phyloP scores from a whole-genome alignment of 2,329 filamentous ascomycete species.

The Scedosporium aurantiacum region DNA sequence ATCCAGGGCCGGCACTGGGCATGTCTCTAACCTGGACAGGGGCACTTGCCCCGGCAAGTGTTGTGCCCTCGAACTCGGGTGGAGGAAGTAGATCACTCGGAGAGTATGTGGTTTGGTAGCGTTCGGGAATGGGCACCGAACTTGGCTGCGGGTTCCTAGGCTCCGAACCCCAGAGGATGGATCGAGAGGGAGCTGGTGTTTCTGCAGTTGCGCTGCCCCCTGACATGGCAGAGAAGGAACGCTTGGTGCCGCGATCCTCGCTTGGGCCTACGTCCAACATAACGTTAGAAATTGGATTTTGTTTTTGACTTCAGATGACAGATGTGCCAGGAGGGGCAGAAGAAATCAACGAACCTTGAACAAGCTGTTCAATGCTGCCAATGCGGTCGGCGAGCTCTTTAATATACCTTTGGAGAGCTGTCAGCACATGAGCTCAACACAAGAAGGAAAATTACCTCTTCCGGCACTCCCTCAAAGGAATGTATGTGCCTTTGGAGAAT shows the following conservation, averaged over 20 bases:
- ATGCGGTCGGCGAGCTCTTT: constrained; percentile 83
- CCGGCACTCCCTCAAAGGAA: no score
- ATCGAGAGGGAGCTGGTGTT: constrained; percentile 29
- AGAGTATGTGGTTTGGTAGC: constrained; percentile 21
- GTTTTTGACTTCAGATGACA: not conserved
- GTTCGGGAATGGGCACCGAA: constrained; percentile 18
- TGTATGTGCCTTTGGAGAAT: no score
- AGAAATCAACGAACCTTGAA: constrained; percentile 14
- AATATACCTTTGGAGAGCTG: constrained; percentile 54
- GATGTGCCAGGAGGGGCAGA: not conserved
- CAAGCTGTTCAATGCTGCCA: constrained; percentile 69
- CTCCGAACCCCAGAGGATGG: constrained; percentile 36
- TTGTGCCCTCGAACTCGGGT: constrained; percentile 13
- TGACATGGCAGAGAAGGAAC: constrained; percentile 25
- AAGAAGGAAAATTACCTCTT: constrained; percentile 5
- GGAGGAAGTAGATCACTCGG: constrained; percentile 35
- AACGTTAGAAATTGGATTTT: constrained; percentile 1
- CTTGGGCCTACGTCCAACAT: constrained; percentile 7
- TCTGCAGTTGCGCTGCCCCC: constrained; percentile 11
- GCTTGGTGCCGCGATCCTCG: constrained; percentile 17
- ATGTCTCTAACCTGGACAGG: not conserved
- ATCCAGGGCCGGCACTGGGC: not conserved
- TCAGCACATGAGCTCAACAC: constrained; percentile 8
- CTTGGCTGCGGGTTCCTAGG: constrained; percentile 32
- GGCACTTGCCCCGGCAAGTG: not conserved